Conservation (phyloP, 345 rosid species). For the Bretschneidera sinensis region DNA sequence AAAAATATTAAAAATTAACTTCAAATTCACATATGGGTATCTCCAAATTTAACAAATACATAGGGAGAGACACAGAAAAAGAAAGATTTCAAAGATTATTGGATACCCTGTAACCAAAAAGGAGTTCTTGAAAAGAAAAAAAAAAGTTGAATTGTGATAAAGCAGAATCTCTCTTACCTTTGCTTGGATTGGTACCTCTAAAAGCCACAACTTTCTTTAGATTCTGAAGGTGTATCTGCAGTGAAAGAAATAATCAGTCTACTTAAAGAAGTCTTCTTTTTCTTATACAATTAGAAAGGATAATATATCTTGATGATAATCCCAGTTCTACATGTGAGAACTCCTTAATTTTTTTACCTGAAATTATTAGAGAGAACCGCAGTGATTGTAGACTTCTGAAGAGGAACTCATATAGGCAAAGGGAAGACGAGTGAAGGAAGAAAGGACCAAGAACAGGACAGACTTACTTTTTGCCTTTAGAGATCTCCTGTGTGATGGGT, state of each 20-base stretch:
- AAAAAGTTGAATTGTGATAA: no score
- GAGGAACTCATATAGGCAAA: conserved; percentile 6
- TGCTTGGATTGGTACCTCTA: conserved; percentile 3
- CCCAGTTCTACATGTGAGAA: not conserved
- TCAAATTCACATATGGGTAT: conserved; percentile 1
- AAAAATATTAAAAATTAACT: no score
- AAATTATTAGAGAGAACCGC: conserved; percentile 7
- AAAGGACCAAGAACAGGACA: conserved; percentile 9
- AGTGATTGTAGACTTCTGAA: not conserved
- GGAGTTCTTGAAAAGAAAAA: not conserved
- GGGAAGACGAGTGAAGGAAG: no score
- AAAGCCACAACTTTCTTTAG: conserved; percentile 3
- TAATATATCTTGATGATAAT: no score
- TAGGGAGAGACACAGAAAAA: conserved; percentile 1
- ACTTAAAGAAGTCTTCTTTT: no score
- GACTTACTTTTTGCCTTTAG: conserved; percentile 15
- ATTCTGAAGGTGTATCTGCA: conserved; percentile 29
- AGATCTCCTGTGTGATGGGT: not conserved
- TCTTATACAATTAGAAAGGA: no score
- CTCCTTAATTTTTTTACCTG: conserved; percentile 20
- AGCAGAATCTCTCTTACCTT: conserved; percentile 29
- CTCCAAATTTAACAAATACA: conserved; percentile 13
- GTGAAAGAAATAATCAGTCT: conserved; percentile 13
- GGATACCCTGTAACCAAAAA: not conserved
- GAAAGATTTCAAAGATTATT: not conserved